phyloP scores from a whole-genome alignment of 495 filamentous ascomycete species.

The Aspergillus asperescens region DNA sequence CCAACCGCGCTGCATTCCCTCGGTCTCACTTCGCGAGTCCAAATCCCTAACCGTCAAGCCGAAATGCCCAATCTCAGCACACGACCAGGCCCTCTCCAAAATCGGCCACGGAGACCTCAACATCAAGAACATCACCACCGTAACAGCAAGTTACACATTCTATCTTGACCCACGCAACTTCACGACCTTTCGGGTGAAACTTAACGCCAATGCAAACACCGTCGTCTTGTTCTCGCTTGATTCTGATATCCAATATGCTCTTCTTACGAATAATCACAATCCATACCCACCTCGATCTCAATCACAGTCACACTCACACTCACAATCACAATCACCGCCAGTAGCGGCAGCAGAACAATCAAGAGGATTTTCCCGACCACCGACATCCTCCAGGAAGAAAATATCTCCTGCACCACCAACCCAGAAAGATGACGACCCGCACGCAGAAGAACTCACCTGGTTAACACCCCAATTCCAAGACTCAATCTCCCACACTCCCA shows the following conservation, averaged over 20 bases:
- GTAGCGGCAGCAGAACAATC: neutral
- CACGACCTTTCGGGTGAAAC: slow-evolving; percentile 31
- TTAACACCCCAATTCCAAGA: slow-evolving; percentile 24
- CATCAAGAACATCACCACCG: slow-evolving; percentile 12
- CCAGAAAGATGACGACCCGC: neutral
- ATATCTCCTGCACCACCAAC: neutral
- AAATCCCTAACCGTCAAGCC: slow-evolving; percentile 28
- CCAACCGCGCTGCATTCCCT: slow-evolving; percentile 24
- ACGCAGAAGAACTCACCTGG: slow-evolving; percentile 15
- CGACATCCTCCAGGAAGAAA: neutral
- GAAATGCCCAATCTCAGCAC: slow-evolving; percentile 22
- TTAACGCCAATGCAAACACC: slow-evolving; percentile 27
- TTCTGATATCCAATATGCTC: slow-evolving; percentile 25
- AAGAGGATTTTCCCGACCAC: neutral
- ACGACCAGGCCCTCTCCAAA: slow-evolving; percentile 25
- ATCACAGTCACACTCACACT: too few species aligned
- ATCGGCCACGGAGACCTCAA: slow-evolving; percentile 10
- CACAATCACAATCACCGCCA: too few species aligned
- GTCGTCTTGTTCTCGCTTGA: slow-evolving; percentile 27
- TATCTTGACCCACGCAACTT: slow-evolving; percentile 33
- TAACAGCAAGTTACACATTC: slow-evolving; percentile 26
- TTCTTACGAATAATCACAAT: neutral
- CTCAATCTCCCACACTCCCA: slow-evolving; percentile 19
- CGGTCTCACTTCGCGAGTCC: slow-evolving; percentile 27
- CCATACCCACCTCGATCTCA: neutral